Base-by-base conservation (phyloP, 768 basidiomycete genomes). In the Paxillus ammoniavirescens region DNA sequence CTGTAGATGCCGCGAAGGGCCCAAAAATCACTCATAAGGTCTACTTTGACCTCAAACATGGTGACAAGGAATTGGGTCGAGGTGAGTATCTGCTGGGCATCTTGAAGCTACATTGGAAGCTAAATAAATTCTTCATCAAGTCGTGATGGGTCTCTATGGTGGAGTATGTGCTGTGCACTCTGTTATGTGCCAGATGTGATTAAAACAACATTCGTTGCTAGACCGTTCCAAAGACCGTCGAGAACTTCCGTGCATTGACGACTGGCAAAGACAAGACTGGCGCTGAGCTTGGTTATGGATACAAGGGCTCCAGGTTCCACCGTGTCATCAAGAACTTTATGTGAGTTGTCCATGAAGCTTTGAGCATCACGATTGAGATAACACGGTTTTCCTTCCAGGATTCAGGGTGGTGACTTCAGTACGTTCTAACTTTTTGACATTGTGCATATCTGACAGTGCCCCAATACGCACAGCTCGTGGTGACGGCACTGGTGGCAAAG, bases 341-440 rank as follows among this genome's bases (percentile, higher is more conserved):
- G 93, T 86, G 50, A 62, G 82, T 63, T 31, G 13, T 43, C 35
- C 40, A 38, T 35, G 42, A 17, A 23, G 47, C 6, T 23, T 43
- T 47, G 5, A 8, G 6, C 35, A 10, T 37, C 23, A 14, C 5
- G 33, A 4, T 12, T 7, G 33, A 26, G 28, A 10, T 59, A 8
- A 54, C 41, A 54, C 8, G 5, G 33, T 8, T 23, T 47, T 38
- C 31, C 54, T 60, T 26, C 35, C 56, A 91, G 91, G 91, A 93
- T 96, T 62, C 95, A 98, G 75, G 95, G 95, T 65, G 96, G 96
- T 74, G 96, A 98, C 76, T 99, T 98, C 74, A 97, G 91, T 89
- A 70, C 63, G 89, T 82, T 26, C 18, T 14, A 53, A 10, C 17
- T 33, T 55, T 38, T 33, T 47, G 55, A 61, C 42, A 50, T 3